Conservation (phyloP, 2,329 filamentous ascomycete genomes). For the Dothidotthia symphoricarpi region DNA sequence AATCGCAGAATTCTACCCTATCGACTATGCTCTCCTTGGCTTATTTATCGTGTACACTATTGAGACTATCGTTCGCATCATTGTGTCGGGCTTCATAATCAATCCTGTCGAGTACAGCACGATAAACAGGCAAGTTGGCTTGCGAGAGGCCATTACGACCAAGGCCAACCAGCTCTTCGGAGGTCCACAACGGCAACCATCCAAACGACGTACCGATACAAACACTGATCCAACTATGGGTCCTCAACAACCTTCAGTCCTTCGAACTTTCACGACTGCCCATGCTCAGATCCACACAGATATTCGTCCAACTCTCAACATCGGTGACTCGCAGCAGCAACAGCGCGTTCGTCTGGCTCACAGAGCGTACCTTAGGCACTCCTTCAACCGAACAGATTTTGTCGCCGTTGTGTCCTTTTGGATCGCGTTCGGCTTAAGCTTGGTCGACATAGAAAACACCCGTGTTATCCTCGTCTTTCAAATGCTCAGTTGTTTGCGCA, state of each 20-base stretch:
- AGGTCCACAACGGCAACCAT: slow-evolving; percentile 72
- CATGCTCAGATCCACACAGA: slow-evolving; percentile 39
- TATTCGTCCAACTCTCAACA: slow-evolving; percentile 51
- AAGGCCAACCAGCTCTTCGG: slow-evolving; percentile 74
- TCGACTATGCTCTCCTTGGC: slow-evolving; percentile 77
- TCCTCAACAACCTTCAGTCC: slow-evolving; percentile 61
- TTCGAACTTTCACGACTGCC: slow-evolving; percentile 72
- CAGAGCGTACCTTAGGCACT: slow-evolving; percentile 88
- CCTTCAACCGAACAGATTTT: slow-evolving; percentile 94
- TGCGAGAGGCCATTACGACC: slow-evolving; percentile 70
- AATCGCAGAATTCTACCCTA: slow-evolving; percentile 63
- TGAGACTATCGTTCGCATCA: slow-evolving; percentile 76
- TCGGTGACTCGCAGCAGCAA: slow-evolving; percentile 68
- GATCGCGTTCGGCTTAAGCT: slow-evolving; percentile 76
- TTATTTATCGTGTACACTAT: slow-evolving; percentile 89
- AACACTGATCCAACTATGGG: slow-evolving; percentile 31
- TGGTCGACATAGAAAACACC: slow-evolving; percentile 65
- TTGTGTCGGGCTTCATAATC: slow-evolving; percentile 90
- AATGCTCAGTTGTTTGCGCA: slow-evolving; percentile 94
- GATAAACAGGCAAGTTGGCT: slow-evolving; percentile 72
- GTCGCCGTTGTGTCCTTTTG: slow-evolving; percentile 93
- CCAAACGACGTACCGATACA: slow-evolving; percentile 54
- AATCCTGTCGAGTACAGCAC: slow-evolving; percentile 93
- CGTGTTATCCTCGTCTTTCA: slow-evolving; percentile 85
- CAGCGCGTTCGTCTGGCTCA: slow-evolving; percentile 83